Evolutionary conservation across 2,329 filamentous ascomycete species (phyloP), one percentile per base, ranked within the genome.

Genomic region (Exophiala phaeomuriformis): DNA sequence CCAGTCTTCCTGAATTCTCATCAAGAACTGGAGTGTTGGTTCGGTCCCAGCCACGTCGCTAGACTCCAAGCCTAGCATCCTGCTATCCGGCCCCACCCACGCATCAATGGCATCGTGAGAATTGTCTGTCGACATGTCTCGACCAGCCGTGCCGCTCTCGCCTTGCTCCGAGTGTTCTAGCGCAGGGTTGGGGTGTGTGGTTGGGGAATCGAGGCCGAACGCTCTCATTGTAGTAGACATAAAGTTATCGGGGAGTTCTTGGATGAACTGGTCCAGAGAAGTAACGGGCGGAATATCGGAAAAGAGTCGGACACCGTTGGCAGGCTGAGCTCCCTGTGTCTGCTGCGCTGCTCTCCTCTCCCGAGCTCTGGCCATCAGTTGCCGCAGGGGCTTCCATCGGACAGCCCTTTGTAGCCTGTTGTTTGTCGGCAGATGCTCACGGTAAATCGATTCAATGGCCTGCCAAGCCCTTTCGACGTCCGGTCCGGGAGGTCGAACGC

Each of bases 301-400:
- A 29, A 52, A 55, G 3, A 46, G 37, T 19, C 32, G 46, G 36
- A 41, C 19, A 32, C 19, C 35, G 36, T 50, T n/a, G 48, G 45
- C 5, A 42, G 10, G 33, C 51, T 58, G 39, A 44, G 27, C 55
- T 37, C 51, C 29, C 30, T 63, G 54, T 31, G 66, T 57, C 43
- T 66, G 63, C 51, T 81, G 79, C 51, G 74, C 75, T 40, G 74
- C 71, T 46, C 81, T 72, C 41, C 76, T 77, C 8, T 73, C 72
- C 42, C 71, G 70, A 8, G 83, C 83, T 63, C 80, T 81, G 9
- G 73, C 73, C 68, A 85, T 78, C 1, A 86, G 69, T 57, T 79
- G 82, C 29, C 75, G 71, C 44, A 86, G 69, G 0, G 82, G 82
- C 41, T 78, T 77, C 83, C 83, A 86, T 0, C 85, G 67, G 69